Conservation (phyloP, 441 rosid genomes). For the Erodium moschatum region DNA sequence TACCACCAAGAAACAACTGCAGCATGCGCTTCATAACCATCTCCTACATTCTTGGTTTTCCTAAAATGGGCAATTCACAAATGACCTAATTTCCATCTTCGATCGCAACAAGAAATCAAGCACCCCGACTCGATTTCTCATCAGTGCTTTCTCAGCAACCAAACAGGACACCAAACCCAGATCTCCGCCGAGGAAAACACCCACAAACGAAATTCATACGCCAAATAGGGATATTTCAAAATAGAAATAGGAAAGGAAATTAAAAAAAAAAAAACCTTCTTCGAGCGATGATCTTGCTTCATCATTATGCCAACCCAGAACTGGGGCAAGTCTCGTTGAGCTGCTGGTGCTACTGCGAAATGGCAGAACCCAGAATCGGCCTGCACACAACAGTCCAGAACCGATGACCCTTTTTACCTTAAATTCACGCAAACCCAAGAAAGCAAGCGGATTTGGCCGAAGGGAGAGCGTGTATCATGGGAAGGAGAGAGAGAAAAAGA, state of each 20-base stretch:
- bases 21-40: background rate
- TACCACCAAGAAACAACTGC: background rate
- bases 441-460: background rate
- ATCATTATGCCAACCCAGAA: background rate
- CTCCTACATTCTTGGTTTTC: background rate
- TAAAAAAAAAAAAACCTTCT: background rate
- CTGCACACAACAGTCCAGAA: background rate
- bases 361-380: conserved; percentile 1
- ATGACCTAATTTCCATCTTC: background rate
- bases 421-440: conserved; percentile 3
- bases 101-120: background rate
- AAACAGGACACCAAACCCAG: background rate
- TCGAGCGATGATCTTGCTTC: conserved; percentile 7
- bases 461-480: background rate
- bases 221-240: background rate
- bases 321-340: background rate
- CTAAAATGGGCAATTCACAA: background rate
- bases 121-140: background rate
- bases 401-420: background rate
- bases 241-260: background rate
- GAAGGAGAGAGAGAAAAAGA: background rate
- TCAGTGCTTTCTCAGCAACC: background rate
- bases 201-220: background rate
- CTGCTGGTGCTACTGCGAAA: background rate
- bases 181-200: background rate